phyloP scores from a whole-genome alignment of 192 early-diverging fungal genomes.

The Kickxella alabastrina region DNA sequence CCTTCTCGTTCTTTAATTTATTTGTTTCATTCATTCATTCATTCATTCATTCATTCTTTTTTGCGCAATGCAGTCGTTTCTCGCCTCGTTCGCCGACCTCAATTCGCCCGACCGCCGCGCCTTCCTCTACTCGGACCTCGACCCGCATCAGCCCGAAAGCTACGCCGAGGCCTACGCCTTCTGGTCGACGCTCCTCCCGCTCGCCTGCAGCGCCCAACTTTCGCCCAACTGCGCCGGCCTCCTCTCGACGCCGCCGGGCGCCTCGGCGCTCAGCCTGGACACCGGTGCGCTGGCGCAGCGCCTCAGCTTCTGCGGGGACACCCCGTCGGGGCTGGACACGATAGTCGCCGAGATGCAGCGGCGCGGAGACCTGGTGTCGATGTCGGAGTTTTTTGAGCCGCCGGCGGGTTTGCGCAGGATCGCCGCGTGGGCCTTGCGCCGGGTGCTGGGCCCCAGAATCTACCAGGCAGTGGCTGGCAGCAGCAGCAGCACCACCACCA shows the following conservation, averaged over 20 bases:
- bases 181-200: conserved; percentile 21
- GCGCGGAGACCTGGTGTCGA: conserved; percentile 1
- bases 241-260: conserved; percentile 2
- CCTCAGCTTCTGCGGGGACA: conserved; percentile 31
- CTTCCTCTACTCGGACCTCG: conserved; percentile 45
- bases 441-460: too few relatives aligned
- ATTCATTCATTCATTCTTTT: too few relatives aligned
- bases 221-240: conserved; percentile 21
- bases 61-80: too few relatives aligned
- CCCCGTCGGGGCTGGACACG: conserved; percentile 26
- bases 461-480: too few relatives aligned
- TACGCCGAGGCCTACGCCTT: conserved; percentile 28
- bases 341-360: conserved; percentile 14
- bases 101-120: conserved; percentile 31
- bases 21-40: neutral
- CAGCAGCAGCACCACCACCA: too few relatives aligned
- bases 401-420: too few relatives aligned
- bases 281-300: conserved; percentile 7
- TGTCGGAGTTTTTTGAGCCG: conserved; percentile 11
- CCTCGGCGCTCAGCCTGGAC: conserved; percentile 25
- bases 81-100: conserved; percentile 16
- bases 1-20: too few relatives aligned
- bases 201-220: too few relatives aligned
- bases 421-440: too few relatives aligned
- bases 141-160: conserved; percentile 39